Conservation (phyloP, 345 rosid species). For the Populus simonii region DNA sequence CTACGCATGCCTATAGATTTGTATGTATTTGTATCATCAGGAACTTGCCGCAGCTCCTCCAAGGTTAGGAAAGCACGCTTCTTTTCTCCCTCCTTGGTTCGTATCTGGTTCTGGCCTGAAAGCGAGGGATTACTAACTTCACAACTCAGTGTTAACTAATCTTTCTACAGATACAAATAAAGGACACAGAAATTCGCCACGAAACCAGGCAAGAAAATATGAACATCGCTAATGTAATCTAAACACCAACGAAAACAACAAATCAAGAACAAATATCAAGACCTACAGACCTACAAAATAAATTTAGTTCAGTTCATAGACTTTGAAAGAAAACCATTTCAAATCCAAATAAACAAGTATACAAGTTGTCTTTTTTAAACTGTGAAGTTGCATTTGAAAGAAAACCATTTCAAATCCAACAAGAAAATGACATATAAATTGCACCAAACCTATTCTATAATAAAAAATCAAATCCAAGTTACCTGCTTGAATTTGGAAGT, state of each 20-base stretch:
- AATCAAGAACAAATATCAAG: background rate
- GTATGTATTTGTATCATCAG: conserved; percentile 79
- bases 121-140: conserved; percentile 16
- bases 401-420: background rate
- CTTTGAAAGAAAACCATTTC: too few relatives aligned
- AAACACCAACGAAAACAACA: too few relatives aligned
- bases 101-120: conserved; percentile 83
- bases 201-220: too few relatives aligned
- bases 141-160: background rate
- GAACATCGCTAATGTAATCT: too few relatives aligned
- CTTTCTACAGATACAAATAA: background rate
- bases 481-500: conserved; percentile 70
- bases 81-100: conserved; percentile 85
- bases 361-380: too few relatives aligned
- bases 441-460: background rate
- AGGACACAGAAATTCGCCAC: background rate
- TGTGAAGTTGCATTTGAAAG: too few relatives aligned
- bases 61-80: conserved; percentile 89
- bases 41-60: conserved; percentile 77
- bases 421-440: background rate
- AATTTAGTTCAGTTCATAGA: background rate
- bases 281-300: background rate
- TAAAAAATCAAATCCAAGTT: background rate
- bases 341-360: too few relatives aligned
- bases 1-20: conserved; percentile 62